Conservation (phyloP, 164 flowering plant species). For the Sextonia rubra region DNA sequence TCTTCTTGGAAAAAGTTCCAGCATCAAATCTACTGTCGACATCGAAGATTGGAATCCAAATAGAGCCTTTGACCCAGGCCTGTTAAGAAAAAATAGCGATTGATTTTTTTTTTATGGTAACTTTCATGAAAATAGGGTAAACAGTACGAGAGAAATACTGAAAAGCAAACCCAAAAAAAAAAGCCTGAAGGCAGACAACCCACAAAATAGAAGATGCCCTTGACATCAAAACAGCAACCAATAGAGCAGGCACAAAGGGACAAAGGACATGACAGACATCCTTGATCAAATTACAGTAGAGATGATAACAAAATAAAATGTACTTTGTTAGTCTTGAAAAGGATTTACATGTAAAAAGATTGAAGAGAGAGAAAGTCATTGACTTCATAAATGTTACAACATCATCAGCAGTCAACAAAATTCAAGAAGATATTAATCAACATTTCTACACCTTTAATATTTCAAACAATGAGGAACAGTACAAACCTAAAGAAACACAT, state of each 20-base stretch:
- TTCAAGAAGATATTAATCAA: not conserved
- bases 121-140: no score
- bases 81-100: constrained; percentile 18
- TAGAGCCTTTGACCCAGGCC: constrained; percentile 97
- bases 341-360: not conserved
- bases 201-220: no score
- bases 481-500: not conserved
- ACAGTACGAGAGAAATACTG: no score
- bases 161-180: no score
- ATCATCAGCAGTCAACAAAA: not conserved
- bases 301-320: not conserved
- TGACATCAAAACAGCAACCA: no score
- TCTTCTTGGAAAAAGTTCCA: constrained; percentile 64
- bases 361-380: not conserved
- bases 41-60: constrained; percentile 92
- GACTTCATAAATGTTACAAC: not conserved
- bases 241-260: not conserved
- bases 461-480: not conserved
- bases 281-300: no score
- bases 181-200: no score
- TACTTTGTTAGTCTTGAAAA: not conserved
- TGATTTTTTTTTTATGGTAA: no score
- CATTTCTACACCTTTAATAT: not conserved
- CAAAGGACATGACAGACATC: not conserved
- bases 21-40: constrained; percentile 55